Evolutionary conservation across 1,284 basidiomycete genomes (phyloP), one percentile per base, ranked within the genome.

Genomic region (Irpex sp.): DNA sequence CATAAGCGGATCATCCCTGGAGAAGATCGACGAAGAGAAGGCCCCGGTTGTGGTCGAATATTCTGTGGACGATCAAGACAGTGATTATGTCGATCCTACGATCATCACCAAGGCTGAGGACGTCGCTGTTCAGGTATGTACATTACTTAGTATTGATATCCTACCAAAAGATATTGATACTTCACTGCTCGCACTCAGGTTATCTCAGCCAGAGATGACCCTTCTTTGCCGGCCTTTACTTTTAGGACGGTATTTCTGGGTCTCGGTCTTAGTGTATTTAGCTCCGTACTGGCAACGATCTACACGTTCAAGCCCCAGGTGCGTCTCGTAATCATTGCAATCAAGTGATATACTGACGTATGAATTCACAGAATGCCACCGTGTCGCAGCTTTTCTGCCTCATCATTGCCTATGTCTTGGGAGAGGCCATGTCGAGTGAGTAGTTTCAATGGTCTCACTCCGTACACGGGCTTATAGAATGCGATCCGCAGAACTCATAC

Each of bases 401-500:
- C 17, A 82, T 90, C 68, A 79, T 90, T 49, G 85, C 85, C 6
- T 87, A 87, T 68, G 80, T 87, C 5, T 74, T 87, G 7, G 86
- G 86, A 17, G 82, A 81, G 7, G 79, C 77, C 1, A 83, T 84
- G 80, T 74, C 78, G 46, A 69, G 79, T 79, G 59, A 39, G 76
- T 71, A 51, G 8, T 17, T 19, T 51, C 15, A 26, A 51, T 51
- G 9, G 15, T 31, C 36, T 17, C 9, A 36, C 5, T 58, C 19
- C 21, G 8, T 19, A 26, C n/a, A 19, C 13, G 4, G 17, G 17
- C 79, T 62, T 69, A 78, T 61, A 61, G 77, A 26, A 65, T 53
- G 66, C 75, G 62, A 17, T 50, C 58, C 33, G n/a, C 19, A 71
- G 65, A 73, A 0, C 60, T 82, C 8, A 77, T 87, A 46, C 87